Base-by-base conservation (phyloP, 345 rosid genomes). In the Populus tremula region DNA sequence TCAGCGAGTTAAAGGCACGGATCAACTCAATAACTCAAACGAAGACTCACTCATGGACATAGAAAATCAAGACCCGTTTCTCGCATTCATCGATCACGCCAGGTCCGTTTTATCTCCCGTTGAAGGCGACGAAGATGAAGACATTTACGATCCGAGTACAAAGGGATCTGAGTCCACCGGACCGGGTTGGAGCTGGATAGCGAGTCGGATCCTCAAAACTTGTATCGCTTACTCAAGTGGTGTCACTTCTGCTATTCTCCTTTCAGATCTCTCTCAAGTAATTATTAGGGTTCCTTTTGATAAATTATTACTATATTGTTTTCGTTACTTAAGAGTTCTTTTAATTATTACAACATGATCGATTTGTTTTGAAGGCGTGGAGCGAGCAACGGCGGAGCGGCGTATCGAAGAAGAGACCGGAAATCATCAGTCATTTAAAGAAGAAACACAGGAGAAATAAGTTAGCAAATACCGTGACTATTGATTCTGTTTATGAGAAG, bases 121-220 rank as follows among this genome's bases (percentile, higher is more conserved):
- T 49, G 85, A 83, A 29, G 73, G 36, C 16, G 82, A 69, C 9
- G 79, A 25, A 20, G 76, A 49, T 66, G 75, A 25, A 67, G 81
- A 54, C 18, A 75, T 62, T 14, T 62, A 27, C 74, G 81, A 69
- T 39, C 25, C 75, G 9, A 73, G 70, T 10, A 86, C 66, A 59
- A 27, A 14, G 45, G 82, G 66, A 79, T 53, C 73, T 9, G 87
- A 74, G 56, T 47, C 76, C 54, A 38, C 66, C 16, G 87, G 89
- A 18, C 95, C 94, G 12, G 89, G 97, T 3, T 96, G 99, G 99
- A 84, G 90, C 72, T 93, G 98, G 98, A 86, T 90, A 20, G 87
- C 86, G 16, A 86, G 91, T 71, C 95, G 95, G 79, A 83, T 93
- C 31, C 89, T 93, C 79, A 91, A 84, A 76, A 93, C 97, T 7